Percentiles rank a stretch among this genome's conserved stretches.
phyloP scores from a whole-genome alignment of 192 early-diverging fungal species.

The Coemansia sp. region DNA sequence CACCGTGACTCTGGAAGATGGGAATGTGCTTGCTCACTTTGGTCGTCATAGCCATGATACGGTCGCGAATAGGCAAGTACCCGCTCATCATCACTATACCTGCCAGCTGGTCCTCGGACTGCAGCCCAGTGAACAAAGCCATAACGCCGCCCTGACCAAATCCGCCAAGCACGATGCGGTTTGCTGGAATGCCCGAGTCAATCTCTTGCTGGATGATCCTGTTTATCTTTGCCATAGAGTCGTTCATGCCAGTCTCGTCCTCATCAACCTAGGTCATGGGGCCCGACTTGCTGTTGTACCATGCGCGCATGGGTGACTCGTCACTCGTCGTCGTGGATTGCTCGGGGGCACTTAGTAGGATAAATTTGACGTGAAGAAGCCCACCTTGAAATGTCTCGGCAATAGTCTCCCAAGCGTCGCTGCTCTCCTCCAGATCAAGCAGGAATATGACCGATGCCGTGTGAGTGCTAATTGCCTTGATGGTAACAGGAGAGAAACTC shows the following conservation, averaged over 20 bases:
- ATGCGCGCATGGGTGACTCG: constrained; percentile 84
- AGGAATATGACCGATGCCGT: constrained; percentile 83
- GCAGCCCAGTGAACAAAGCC: constrained; percentile 70
- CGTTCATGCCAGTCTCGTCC: constrained; percentile 76
- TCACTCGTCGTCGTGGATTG: constrained; percentile 74
- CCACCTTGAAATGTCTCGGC: constrained; percentile 34
- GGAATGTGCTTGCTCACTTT: constrained; percentile 73
- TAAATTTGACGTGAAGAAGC: constrained; percentile 87
- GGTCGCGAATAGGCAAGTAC: constrained; percentile 69
- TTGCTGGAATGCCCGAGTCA: constrained; percentile 72
- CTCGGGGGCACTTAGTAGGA: constrained; percentile 83
- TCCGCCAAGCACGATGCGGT: constrained; percentile 90
- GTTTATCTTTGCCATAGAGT: constrained; percentile 62
- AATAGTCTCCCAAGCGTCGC: constrained; percentile 56
- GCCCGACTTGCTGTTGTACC: constrained; percentile 83
- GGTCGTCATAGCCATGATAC: constrained; percentile 51
- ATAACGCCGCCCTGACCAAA: constrained; percentile 93
- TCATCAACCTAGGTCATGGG: constrained; percentile 64
- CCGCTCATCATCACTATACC: constrained; percentile 78
- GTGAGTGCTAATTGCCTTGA: constrained; percentile 61
- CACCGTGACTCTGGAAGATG: constrained; percentile 87
- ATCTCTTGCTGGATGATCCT: constrained; percentile 74
- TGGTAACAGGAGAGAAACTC: constrained; percentile 44
- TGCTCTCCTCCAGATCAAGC: constrained; percentile 78
- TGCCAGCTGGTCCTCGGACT: constrained; percentile 67